phyloP scores from a whole-genome alignment of 805 yeast species.

The Hanseniaspora lindneri region DNA sequence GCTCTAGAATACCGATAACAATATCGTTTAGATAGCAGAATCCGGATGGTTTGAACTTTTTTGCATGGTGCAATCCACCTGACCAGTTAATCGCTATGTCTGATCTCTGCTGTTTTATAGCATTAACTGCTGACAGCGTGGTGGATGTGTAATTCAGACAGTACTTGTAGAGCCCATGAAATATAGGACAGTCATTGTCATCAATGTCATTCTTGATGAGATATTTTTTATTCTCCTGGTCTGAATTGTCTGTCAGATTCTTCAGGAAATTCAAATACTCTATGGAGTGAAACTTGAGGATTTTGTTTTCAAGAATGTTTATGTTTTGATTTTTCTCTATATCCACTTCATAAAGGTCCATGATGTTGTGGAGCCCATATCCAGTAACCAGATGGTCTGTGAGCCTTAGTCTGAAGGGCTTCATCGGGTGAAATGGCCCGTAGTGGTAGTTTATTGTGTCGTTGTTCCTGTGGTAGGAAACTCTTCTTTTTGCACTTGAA shows the following conservation, averaged over 20 bases:
- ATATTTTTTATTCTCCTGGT: constrained; percentile 39
- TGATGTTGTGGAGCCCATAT: constrained; percentile 72
- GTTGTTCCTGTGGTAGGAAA: constrained; percentile 81
- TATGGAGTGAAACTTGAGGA: constrained; percentile 61
- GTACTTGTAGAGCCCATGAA: constrained; percentile 66
- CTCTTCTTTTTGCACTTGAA: constrained; percentile 40
- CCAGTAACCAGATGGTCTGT: constrained; percentile 83
- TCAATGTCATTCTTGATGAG: constrained; percentile 77
- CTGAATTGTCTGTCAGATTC: constrained; percentile 62
- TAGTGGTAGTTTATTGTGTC: constrained; percentile 72
- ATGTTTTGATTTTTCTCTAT: constrained; percentile 74
- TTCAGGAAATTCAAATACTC: constrained; percentile 71
- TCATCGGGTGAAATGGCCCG: constrained; percentile 96
- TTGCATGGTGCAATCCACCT: constrained; percentile 90
- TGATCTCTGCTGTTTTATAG: constrained; percentile 67
- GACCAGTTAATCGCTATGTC: constrained; percentile 90
- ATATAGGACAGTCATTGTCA: constrained; percentile 73
- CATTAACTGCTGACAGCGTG: constrained; percentile 78
- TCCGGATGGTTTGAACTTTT: constrained; percentile 79
- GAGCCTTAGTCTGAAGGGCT: constrained; percentile 84
- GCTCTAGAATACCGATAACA: constrained; percentile 68
- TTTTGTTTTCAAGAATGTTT: constrained; percentile 20
- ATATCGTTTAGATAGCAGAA: constrained; percentile 87
- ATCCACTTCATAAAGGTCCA: constrained; percentile 82
- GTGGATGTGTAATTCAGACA: constrained; percentile 79